Conservation (phyloP, 768 basidiomycete genomes). For the Pilatotrama ljubarskyi region DNA sequence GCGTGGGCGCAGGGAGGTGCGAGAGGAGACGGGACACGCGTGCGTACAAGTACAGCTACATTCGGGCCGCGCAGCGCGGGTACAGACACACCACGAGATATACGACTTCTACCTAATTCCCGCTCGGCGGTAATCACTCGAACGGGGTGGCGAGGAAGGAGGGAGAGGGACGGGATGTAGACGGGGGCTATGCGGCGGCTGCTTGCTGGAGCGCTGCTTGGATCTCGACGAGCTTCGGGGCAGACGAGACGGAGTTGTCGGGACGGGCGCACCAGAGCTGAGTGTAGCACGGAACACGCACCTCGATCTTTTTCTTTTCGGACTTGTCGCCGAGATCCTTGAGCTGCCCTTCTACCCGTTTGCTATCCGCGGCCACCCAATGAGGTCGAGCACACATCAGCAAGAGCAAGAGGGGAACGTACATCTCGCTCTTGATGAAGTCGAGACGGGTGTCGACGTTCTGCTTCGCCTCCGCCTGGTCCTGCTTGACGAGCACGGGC, state of each 20-base stretch:
- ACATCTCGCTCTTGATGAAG: conserved; percentile 91
- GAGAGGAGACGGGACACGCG: background rate
- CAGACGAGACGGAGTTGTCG: background rate
- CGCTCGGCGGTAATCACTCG: conserved; percentile 5
- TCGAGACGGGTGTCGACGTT: conserved; percentile 90
- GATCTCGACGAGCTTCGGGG: conserved; percentile 59
- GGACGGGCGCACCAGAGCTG: background rate
- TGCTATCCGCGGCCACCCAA: no score
- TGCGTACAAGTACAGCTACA: background rate
- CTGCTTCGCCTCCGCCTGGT: conserved; percentile 78
- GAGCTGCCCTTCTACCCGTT: conserved; percentile 79
- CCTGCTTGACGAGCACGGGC: conserved; percentile 88
- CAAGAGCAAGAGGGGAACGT: conserved; percentile 28
- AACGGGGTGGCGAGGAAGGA: background rate
- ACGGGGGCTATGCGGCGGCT: conserved; percentile 5
- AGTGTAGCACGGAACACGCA: conserved; percentile 30
- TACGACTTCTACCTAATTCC: background rate
- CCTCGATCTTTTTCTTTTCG: conserved; percentile 85
- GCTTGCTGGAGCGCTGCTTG: conserved; percentile 56
- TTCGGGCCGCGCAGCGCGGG: background rate
- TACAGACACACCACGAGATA: background rate
- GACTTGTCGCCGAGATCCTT: conserved; percentile 75
- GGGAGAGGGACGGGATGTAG: background rate
- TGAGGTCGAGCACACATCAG: background rate
- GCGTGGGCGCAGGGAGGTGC: background rate